A percentile compares a stretch with the other conserved stretches of the same genome.
Conservation (phyloP, 176 grass and related monocot species). For the Avena eriantha region DNA sequence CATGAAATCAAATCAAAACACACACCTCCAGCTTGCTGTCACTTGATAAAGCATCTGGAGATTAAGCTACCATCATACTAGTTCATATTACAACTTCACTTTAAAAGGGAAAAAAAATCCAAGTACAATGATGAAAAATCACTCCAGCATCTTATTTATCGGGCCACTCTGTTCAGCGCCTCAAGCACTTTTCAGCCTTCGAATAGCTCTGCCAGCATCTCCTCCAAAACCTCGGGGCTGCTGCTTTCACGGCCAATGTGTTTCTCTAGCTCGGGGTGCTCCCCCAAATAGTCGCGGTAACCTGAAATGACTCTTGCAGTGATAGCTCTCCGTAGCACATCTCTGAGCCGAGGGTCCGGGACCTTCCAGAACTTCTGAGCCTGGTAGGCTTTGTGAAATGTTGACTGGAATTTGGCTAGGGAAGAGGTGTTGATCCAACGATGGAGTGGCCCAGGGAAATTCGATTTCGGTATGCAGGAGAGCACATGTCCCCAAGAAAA, state of each 20-base stretch:
- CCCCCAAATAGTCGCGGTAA: background rate
- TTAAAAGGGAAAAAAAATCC: background rate
- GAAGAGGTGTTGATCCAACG: background rate
- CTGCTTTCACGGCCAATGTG: background rate
- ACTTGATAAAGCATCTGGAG: background rate
- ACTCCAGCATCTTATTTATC: background rate
- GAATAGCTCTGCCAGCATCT: background rate
- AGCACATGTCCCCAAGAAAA: background rate
- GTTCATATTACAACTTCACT: background rate
- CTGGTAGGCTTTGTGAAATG: background rate
- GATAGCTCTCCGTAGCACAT: background rate
- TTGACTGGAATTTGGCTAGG: background rate
- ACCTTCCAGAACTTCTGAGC: constrained; percentile 20
- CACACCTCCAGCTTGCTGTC: background rate
- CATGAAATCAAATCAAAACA: background rate
- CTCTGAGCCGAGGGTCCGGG: background rate
- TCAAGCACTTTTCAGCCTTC: background rate
- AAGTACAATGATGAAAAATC: background rate
- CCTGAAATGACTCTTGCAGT: background rate
- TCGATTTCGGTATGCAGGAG: background rate
- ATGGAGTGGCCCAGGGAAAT: background rate
- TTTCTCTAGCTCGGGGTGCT: background rate
- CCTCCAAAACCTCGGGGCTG: background rate
- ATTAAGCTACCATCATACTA: too few species aligned
- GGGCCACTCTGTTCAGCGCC: background rate